Conservation (phyloP, 2,329 filamentous ascomycete species). For the Alternaria tenuissima region DNA sequence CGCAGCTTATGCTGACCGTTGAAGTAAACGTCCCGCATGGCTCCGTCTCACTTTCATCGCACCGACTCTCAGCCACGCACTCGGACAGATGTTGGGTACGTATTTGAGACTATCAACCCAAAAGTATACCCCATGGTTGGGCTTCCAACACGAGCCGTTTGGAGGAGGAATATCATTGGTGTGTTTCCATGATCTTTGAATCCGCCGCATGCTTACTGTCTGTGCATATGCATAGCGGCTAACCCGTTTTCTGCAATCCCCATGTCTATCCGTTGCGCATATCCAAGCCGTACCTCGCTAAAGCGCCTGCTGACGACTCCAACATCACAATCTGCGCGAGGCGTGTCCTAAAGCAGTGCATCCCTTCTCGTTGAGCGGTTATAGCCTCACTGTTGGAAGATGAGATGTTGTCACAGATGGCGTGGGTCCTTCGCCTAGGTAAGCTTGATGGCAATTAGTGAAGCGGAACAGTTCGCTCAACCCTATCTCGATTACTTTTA, state of each 20-base stretch:
- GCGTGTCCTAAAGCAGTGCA: neutral
- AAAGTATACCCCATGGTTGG: slow-evolving; percentile 3
- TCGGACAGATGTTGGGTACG: neutral
- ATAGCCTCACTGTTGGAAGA: neutral
- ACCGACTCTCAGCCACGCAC: neutral
- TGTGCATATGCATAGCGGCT: neutral
- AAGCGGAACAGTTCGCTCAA: neutral
- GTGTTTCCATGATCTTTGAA: slow-evolving; percentile 1
- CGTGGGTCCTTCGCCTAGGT: neutral
- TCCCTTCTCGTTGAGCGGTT: no score
- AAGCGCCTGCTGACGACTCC: neutral
- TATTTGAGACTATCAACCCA: slow-evolving; percentile 2
- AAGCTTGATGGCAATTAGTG: neutral
- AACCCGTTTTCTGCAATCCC: neutral
- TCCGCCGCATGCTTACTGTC: neutral
- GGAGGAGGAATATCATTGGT: neutral
- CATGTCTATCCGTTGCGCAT: neutral
- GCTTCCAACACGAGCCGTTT: neutral
- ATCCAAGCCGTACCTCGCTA: neutral
- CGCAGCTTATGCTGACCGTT: neutral
- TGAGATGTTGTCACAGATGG: no score
- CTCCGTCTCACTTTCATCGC: neutral
- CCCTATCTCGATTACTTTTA: neutral
- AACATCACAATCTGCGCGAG: neutral
- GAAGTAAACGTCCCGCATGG: neutral